These are phyloP conservation scores for Tolypocladium tropicale DNA, from an alignment of 2,329 filamentous ascomycete genomes.

Conservation along the genomic window DNA sequence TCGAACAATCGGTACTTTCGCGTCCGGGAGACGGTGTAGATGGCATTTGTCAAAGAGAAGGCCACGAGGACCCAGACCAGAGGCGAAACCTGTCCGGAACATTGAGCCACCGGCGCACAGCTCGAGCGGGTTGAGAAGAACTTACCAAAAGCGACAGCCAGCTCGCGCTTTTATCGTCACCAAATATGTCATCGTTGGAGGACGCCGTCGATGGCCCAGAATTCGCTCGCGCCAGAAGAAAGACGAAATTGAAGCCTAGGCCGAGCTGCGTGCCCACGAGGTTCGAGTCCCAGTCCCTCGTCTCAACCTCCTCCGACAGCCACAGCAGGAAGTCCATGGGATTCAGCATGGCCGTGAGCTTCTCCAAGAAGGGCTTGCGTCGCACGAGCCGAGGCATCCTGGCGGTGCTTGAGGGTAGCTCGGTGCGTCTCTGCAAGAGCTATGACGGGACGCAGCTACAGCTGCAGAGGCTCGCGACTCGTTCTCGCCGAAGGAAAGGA, in stretches of 20 bases:
- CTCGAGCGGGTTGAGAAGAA: constrained; percentile 9
- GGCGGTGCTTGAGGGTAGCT: neutral
- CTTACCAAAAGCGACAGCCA: constrained; percentile 52
- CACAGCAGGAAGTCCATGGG: constrained; percentile 84
- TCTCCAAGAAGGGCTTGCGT: constrained; percentile 66
- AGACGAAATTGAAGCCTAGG: constrained; percentile 64
- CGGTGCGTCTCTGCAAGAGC: neutral
- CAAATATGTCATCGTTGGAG: constrained; percentile 73
- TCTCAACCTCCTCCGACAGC: constrained; percentile 87
- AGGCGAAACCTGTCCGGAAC: constrained; percentile 46
- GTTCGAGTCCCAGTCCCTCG: constrained; percentile 81
- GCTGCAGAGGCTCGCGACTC: neutral
- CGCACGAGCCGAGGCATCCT: constrained; percentile 71
- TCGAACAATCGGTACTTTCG: constrained; percentile 90
- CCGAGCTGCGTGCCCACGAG: constrained; percentile 68
- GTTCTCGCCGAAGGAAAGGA: neutral
- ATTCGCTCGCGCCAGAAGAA: constrained; percentile 77
- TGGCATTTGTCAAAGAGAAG: constrained; percentile 64
- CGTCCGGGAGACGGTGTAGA: constrained; percentile 71
- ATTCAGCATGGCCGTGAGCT: constrained; percentile 71
- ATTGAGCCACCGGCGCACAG: constrained; percentile 4
- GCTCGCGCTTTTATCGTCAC: constrained; percentile 52
- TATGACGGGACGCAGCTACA: neutral
- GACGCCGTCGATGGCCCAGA: constrained; percentile 39
- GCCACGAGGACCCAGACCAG: constrained; percentile 59